Conservation (phyloP, 225 moss, liverwort and hornwort genomes). For the Rhytidiadelphus loreus region DNA sequence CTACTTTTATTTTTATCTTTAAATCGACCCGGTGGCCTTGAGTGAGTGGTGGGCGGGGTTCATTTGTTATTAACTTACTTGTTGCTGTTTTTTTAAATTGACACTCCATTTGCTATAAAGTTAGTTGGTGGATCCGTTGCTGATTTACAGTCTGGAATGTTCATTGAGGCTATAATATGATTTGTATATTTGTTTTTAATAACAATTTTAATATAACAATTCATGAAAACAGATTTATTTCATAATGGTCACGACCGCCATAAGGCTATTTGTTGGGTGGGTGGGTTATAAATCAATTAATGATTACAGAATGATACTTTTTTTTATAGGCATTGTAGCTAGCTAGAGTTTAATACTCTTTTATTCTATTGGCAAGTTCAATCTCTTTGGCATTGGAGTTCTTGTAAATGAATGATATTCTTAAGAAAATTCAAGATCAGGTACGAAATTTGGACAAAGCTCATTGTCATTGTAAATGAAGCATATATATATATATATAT, state of each 20-base stretch:
- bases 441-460: rapidly evolving
- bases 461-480: not conserved
- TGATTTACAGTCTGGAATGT: not conserved
- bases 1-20: not conserved
- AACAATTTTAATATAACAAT: not conserved
- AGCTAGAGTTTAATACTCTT: not conserved
- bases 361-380: not conserved
- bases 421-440: not conserved
- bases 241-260: not conserved
- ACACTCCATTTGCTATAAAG: not conserved
- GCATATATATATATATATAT: too few species aligned
- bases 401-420: not conserved
- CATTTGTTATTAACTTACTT: not conserved
- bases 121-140: not conserved
- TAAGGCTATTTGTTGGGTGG: too few species aligned
- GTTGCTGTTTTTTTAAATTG: too few species aligned
- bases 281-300: too few species aligned
- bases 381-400: not conserved
- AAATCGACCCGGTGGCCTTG: not conserved
- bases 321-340: not conserved
- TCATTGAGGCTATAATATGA: not conserved
- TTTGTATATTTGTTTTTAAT: not conserved
- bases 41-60: not conserved
- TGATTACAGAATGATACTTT: not conserved
- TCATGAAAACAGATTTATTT: not conserved